Evolutionary conservation across 1,284 basidiomycete species (phyloP).

Genomic region (Malassezia restricta): DNA sequence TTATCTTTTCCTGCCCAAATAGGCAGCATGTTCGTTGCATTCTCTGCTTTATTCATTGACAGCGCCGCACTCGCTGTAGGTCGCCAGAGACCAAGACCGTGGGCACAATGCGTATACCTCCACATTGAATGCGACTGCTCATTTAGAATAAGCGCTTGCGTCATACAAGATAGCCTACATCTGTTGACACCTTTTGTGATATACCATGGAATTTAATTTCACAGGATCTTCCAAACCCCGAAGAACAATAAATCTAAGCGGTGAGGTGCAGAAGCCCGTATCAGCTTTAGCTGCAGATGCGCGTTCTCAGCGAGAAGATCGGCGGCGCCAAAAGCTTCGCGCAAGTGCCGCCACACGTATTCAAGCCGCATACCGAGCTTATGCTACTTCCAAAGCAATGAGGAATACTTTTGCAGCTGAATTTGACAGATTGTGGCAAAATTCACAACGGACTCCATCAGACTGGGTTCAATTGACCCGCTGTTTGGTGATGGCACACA

Average conservation of each 20-base stretch:
- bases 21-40: constrained; percentile 17
- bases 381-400: background rate
- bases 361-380: constrained; percentile 10
- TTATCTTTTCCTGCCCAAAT: constrained; percentile 29
- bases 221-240: constrained; percentile 12
- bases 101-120: background rate
- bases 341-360: constrained; percentile 7
- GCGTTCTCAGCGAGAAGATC: constrained; percentile 1
- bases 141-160: background rate
- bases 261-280: background rate
- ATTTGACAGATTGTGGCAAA: background rate
- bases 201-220: constrained; percentile 17
- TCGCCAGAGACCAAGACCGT: background rate
- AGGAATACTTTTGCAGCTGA: background rate
- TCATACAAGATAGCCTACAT: background rate
- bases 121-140: too few relatives aligned
- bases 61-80: background rate
- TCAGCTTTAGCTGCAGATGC: constrained; percentile 7
- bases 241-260: constrained; percentile 13
- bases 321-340: background rate
- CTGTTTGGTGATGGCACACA: background rate
- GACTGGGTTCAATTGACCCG: constrained; percentile 3
- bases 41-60: background rate
- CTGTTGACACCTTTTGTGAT: too few relatives aligned
- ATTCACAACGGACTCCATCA: too few relatives aligned